phyloP scores from a whole-genome alignment of 2,329 filamentous ascomycete species.

The Claviceps maximensis region DNA sequence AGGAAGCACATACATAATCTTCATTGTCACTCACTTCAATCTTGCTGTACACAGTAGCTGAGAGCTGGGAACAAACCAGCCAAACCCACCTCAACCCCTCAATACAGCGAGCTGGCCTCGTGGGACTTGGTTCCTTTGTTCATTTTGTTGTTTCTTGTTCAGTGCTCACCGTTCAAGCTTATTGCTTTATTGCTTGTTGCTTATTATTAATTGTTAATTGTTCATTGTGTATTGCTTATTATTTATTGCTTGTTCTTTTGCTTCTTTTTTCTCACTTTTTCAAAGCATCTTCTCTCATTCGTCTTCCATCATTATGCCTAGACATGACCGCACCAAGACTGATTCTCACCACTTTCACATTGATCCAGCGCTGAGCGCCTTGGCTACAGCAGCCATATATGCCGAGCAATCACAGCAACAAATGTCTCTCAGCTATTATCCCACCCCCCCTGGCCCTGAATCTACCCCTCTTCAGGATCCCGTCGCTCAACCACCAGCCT shows the following conservation, averaged over 20 bases:
- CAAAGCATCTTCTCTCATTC: constrained; percentile 6
- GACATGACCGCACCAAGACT: constrained; percentile 29
- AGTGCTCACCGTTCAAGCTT: too few relatives aligned
- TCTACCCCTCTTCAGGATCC: constrained; percentile 14
- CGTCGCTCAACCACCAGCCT: constrained; percentile 9
- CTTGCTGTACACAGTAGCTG: constrained; percentile 11
- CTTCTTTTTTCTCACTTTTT: constrained; percentile 5
- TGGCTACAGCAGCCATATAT: constrained; percentile 30
- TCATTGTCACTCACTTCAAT: constrained; percentile 11
- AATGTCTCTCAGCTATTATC: constrained; percentile 27
- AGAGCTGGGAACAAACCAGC: neutral
- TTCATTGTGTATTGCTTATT: neutral
- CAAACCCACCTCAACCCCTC: constrained; percentile 1
- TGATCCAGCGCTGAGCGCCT: constrained; percentile 25
- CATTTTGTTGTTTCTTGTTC: too few relatives aligned
- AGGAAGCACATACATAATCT: constrained; percentile 1
- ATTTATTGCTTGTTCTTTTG: neutral
- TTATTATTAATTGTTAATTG: too few relatives aligned
- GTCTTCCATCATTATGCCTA: constrained; percentile 28
- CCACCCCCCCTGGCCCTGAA: constrained; percentile 20
- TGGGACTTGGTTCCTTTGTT: neutral
- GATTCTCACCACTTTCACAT: constrained; percentile 17
- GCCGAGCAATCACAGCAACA: constrained; percentile 26
- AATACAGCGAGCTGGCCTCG: constrained; percentile 7
- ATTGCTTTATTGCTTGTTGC: neutral